Conservation (phyloP, 139 green algal genomes). For the Tetradesmus obliquus region DNA sequence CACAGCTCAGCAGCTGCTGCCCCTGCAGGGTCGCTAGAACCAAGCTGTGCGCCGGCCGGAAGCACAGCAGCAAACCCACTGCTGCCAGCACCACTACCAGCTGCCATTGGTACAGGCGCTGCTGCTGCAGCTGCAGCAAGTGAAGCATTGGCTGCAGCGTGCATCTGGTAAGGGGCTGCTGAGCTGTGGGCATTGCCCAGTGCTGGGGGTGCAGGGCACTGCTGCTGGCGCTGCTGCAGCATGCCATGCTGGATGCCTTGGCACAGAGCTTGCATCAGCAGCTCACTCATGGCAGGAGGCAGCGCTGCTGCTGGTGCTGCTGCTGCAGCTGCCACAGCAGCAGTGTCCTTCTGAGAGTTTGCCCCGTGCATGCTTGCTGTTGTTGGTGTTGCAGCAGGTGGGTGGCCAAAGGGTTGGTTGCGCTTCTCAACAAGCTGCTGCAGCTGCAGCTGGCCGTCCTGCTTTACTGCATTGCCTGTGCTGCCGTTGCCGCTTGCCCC, state of each 20-base stretch:
- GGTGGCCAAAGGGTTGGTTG: too few species aligned
- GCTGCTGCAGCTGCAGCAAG: background rate
- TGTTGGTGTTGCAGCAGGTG: background rate
- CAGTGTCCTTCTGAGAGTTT: background rate
- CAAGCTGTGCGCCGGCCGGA: background rate
- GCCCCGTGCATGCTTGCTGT: background rate
- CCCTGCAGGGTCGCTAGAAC: background rate
- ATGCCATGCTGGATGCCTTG: background rate
- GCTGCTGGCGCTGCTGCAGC: background rate
- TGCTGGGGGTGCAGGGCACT: background rate
- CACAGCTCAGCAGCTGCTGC: background rate
- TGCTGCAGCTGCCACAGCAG: background rate
- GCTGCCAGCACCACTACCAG: background rate
- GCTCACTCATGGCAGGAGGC: background rate
- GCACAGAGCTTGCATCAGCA: background rate
- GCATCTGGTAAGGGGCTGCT: background rate
- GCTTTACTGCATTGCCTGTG: background rate
- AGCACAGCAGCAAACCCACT: background rate
- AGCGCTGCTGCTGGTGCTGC: background rate
- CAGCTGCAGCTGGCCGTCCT: too few species aligned
- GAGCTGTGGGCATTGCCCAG: background rate
- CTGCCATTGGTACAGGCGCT: background rate
- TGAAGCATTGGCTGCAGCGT: background rate
- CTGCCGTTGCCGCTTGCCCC: background rate
- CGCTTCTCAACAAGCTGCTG: too few species aligned